Base-by-base conservation (phyloP, 2,329 filamentous ascomycete species). In the Aspergillus phoenicis region DNA sequence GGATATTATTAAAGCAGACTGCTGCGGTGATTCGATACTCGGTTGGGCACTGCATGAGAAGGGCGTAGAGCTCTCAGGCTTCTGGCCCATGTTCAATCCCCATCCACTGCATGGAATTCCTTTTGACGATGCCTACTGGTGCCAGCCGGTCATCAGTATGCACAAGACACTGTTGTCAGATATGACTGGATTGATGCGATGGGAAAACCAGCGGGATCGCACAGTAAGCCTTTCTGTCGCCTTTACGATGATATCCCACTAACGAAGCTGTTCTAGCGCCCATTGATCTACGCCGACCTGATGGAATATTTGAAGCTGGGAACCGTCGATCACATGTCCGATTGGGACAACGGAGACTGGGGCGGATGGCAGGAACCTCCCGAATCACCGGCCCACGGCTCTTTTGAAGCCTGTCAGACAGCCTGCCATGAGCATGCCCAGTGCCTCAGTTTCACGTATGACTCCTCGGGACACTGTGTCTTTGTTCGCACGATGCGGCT, bases 21-120 rank as follows among this genome's bases (percentile, higher is more conserved):
- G 81, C 69, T 84, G 82, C 53, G 83, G 83, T 5, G 83, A 85
- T 57, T 82, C 81, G 43, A 77, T 85, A 6, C 69, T 84, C 3
- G 83, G 82, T 3, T 82, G 77, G 71, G 78, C 77, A 5, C 64
- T 85, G 48, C 76, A 75, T 62, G 76, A 81, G 43, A 78, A 75
- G 20, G 79, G 79, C 1, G 75, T 84, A 8, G 66, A 73, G 4
- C 57, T 85, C 60, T 79, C 77, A 17, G 82, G 82, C 5, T 75
- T 82, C 57, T 84, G 78, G 75, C 82, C 82, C 2, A 73, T 82
- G 70, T 83, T 83, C 56, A 73, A 74, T 41, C 69, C 73, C n/a
- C 82, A 85, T 63, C 75, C 83, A 39, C 68, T 83, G 24, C 81
- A 85, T 52, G 76, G 78, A 3, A 77, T 84, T 26, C 81, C 82